Evolutionary conservation across 345 rosid genomes (phyloP).

Genomic region (Erysimum cheiranthoides): DNA sequence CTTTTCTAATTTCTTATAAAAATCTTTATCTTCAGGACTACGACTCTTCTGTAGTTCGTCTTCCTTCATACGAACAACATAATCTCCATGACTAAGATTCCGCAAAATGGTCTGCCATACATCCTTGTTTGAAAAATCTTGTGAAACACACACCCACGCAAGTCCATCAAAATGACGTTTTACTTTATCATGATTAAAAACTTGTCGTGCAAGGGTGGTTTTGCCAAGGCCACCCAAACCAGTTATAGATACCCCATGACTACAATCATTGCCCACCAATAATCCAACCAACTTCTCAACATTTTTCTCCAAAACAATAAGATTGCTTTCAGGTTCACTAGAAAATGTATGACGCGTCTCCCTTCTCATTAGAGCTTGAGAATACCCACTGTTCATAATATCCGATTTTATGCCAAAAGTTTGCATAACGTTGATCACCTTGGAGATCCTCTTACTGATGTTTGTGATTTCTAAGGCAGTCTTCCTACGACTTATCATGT

Average conservation of each 20-base stretch:
- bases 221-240: constrained; percentile 71
- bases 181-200: constrained; percentile 30
- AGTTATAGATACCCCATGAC: constrained; percentile 41
- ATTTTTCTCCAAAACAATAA: constrained; percentile 51
- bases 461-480: background rate
- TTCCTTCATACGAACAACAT: no score
- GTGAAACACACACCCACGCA: constrained; percentile 55
- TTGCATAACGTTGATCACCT: constrained; percentile 39
- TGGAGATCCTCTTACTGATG: constrained; percentile 42
- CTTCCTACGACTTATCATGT: background rate
- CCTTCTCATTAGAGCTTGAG: constrained; percentile 9
- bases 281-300: constrained; percentile 20
- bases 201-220: constrained; percentile 51
- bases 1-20: no score
- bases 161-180: constrained; percentile 35
- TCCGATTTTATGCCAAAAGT: constrained; percentile 28
- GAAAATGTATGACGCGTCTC: constrained; percentile 37
- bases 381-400: background rate
- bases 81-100: constrained; percentile 19
- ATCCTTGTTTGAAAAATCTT: constrained; percentile 34
- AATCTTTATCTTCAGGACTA: no score
- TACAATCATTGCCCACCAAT: background rate
- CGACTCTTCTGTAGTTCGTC: constrained; percentile 22
- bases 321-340: constrained; percentile 31
- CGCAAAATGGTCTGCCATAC: constrained; percentile 45